Percentiles rank a stretch among this genome's conserved stretches.
Evolutionary conservation across 169 alveolate genomes (phyloP).

Genomic region (Plasmodium gaboni): DNA sequence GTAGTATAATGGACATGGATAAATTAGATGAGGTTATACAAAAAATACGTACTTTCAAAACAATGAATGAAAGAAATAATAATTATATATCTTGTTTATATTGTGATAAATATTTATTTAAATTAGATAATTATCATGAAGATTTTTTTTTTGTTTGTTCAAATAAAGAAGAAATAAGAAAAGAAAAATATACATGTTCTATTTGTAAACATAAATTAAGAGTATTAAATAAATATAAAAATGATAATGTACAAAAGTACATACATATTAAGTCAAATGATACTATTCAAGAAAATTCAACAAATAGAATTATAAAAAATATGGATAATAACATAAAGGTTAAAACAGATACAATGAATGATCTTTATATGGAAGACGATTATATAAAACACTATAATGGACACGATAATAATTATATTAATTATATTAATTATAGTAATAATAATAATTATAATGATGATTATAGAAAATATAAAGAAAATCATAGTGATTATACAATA

Average conservation of each 20-base stretch:
- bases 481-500: no score
- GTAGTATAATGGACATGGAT: constrained; percentile 6
- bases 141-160: constrained; percentile 1
- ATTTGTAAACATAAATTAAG: constrained; percentile 60
- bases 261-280: neutral
- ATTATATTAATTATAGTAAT: no score
- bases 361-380: no score
- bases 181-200: constrained; percentile 29
- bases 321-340: neutral
- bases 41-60: constrained; percentile 41
- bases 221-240: constrained; percentile 38
- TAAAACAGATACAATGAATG: neutral
- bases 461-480: no score
- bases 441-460: no score
- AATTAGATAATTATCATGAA: constrained; percentile 18
- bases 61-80: constrained; percentile 10
- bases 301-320: neutral
- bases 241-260: constrained; percentile 9
- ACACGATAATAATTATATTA: no score
- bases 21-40: constrained; percentile 45
- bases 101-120: constrained; percentile 57
- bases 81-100: constrained; percentile 53
- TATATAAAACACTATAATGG: no score
- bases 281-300: neutral
- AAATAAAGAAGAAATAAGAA: constrained; percentile 14